Percentiles rank a stretch among this genome's conserved stretches.
phyloP scores from a whole-genome alignment of 192 early-diverging fungal species.

The Geranomyces michiganensis region DNA sequence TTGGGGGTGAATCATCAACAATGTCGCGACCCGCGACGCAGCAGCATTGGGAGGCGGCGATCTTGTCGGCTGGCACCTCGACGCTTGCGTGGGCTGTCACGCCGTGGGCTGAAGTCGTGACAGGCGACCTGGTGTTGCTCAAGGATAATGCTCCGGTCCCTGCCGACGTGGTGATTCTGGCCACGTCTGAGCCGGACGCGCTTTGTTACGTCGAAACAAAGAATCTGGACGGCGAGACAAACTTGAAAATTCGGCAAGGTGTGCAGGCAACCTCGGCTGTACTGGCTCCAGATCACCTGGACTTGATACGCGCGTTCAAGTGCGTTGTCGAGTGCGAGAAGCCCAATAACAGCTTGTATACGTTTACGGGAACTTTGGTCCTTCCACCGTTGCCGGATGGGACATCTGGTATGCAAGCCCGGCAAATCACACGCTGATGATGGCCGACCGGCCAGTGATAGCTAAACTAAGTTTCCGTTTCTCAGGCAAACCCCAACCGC shows the following conservation, averaged over 20 bases:
- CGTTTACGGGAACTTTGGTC: slow-evolving; percentile 76
- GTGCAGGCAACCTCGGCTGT: slow-evolving; percentile 64
- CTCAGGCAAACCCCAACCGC: not conserved
- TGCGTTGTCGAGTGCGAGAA: slow-evolving; percentile 83
- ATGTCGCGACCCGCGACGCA: not conserved
- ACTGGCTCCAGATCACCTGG: slow-evolving; percentile 56
- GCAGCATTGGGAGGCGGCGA: not conserved
- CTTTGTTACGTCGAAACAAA: slow-evolving; percentile 97
- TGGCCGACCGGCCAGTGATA: not conserved
- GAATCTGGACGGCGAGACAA: slow-evolving; percentile 98
- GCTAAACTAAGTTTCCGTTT: not conserved
- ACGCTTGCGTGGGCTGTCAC: slow-evolving; percentile 57
- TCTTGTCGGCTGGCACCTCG: slow-evolving; percentile 17
- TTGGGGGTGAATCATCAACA: not conserved
- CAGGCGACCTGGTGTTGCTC: slow-evolving; percentile 87
- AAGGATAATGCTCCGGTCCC: slow-evolving; percentile 85
- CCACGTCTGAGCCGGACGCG: slow-evolving; percentile 80
- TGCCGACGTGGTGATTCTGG: slow-evolving; percentile 87
- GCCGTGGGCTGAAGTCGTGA: slow-evolving; percentile 83
- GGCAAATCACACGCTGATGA: not conserved
- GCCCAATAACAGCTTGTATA: slow-evolving; percentile 86
- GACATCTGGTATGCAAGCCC: not conserved
- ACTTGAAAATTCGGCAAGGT: slow-evolving; percentile 85
- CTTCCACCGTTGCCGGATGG: not conserved
- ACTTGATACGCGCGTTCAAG: slow-evolving; percentile 43